Evolutionary conservation across 768 basidiomycete species (phyloP).

Genomic region (Lactarius sanguifluus): DNA sequence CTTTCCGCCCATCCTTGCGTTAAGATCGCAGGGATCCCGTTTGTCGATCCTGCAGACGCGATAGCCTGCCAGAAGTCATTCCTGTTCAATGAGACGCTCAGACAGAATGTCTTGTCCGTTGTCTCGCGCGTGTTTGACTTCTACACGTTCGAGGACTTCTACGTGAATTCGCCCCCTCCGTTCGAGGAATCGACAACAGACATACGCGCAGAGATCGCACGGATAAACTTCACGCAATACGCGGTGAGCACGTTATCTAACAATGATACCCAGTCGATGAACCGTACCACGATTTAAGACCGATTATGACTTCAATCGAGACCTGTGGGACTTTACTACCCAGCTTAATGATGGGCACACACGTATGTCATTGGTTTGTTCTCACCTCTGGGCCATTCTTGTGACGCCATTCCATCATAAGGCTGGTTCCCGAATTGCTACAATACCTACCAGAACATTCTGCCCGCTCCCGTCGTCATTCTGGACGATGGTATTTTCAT

Average conservation of each 20-base stretch:
- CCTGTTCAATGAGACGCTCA: constrained; percentile 42
- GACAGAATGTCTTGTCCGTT: constrained; percentile 39
- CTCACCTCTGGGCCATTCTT: not conserved
- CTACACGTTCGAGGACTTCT: constrained; percentile 44
- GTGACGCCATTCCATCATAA: constrained; percentile 28
- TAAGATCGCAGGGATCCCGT: constrained; percentile 40
- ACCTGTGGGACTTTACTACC: constrained; percentile 56
- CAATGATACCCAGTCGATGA: not conserved
- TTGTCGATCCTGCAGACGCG: constrained; percentile 52
- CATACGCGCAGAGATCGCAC: constrained; percentile 49
- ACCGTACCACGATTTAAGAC: constrained; percentile 37
- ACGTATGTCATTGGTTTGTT: constrained; percentile 38
- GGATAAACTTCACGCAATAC: constrained; percentile 50
- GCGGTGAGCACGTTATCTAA: constrained; percentile 35
- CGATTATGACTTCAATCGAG: constrained; percentile 64
- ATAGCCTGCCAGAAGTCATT: constrained; percentile 44
- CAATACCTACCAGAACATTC: constrained; percentile 43
- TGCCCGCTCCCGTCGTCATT: constrained; percentile 50
- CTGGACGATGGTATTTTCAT: constrained; percentile 43
- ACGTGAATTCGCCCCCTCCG: constrained; percentile 39
- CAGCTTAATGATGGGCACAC: constrained; percentile 68
- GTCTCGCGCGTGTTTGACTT: constrained; percentile 41
- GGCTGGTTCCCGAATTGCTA: constrained; percentile 62
- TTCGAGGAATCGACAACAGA: constrained; percentile 51
- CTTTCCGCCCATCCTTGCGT: constrained; percentile 35